Evolutionary conservation across 345 rosid genomes (phyloP).

Genomic region (Sisymbrium altissimum): DNA sequence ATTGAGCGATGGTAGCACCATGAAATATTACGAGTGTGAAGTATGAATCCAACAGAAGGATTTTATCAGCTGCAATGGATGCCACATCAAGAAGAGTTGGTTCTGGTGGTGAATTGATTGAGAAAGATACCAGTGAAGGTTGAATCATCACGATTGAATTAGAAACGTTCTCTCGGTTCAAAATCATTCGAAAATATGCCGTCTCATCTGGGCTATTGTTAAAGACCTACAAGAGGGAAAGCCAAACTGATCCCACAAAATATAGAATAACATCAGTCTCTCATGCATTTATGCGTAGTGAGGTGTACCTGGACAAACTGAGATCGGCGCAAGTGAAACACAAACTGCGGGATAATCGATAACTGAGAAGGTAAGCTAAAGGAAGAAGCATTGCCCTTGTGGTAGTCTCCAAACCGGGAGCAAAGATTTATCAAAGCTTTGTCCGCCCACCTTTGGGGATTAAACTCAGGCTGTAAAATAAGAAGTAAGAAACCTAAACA

Average conservation of each 20-base stretch:
- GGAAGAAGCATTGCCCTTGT: slow-evolving; percentile 74
- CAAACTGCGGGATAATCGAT: slow-evolving; percentile 84
- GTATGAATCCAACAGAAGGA: slow-evolving; percentile 81
- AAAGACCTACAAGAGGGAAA: slow-evolving; percentile 58
- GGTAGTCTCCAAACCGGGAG: slow-evolving; percentile 82
- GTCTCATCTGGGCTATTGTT: slow-evolving; percentile 99
- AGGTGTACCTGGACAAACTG: slow-evolving; percentile 87
- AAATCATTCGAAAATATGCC: slow-evolving; percentile 83
- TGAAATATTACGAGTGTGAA: slow-evolving; percentile 86
- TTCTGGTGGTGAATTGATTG: slow-evolving; percentile 82
- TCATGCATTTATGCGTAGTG: background rate
- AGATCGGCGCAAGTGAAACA: slow-evolving; percentile 90
- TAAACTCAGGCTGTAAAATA: slow-evolving; percentile 66
- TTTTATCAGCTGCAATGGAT: slow-evolving; percentile 85
- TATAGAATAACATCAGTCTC: no score
- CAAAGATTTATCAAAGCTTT: slow-evolving; percentile 83
- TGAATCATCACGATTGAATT: slow-evolving; percentile 95
- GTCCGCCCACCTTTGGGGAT: slow-evolving; percentile 94
- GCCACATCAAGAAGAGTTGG: slow-evolving; percentile 83
- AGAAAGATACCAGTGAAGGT: slow-evolving; percentile 91
- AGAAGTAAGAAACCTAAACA: background rate
- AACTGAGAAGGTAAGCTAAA: slow-evolving; percentile 78
- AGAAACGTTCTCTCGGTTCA: slow-evolving; percentile 86
- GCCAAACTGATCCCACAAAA: no score
- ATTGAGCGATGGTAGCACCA: slow-evolving; percentile 89